A percentile compares a stretch with the other conserved stretches of the same genome.
Evolutionary conservation across 2,329 filamentous ascomycete species (phyloP).

Genomic region (Escovopsis sp.): DNA sequence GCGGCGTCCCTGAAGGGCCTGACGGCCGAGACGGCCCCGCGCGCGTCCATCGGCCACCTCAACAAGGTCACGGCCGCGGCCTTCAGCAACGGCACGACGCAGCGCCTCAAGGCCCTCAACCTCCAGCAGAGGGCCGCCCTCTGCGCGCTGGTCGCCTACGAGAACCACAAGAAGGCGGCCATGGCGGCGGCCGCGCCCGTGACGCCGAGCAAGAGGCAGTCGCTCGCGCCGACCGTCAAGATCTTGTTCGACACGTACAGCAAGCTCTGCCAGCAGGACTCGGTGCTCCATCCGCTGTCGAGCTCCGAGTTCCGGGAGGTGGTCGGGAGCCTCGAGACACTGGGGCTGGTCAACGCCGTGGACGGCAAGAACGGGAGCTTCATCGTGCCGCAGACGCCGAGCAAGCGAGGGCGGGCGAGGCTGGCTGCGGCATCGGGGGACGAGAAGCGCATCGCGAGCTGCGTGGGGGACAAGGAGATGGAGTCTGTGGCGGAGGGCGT

Average conservation of each 20-base stretch:
- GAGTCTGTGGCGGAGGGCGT: conserved; percentile 50
- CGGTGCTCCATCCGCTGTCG: conserved; percentile 77
- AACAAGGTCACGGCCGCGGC: conserved; percentile 80
- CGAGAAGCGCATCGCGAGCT: conserved; percentile 65
- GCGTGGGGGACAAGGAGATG: conserved; percentile 66
- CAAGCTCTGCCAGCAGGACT: conserved; percentile 67
- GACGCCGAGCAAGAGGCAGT: conserved; percentile 47
- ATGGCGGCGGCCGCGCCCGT: conserved; percentile 24
- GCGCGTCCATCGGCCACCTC: conserved; percentile 78
- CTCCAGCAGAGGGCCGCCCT: conserved; percentile 92
- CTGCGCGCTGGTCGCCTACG: conserved; percentile 75
- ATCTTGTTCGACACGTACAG: conserved; percentile 73
- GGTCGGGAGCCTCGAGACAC: conserved; percentile 71
- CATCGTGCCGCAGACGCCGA: conserved; percentile 49
- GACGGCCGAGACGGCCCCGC: conserved; percentile 66
- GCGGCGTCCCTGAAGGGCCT: conserved; percentile 42
- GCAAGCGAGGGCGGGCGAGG: conserved; percentile 47
- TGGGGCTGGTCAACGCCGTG: conserved; percentile 59
- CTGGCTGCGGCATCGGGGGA: conserved; percentile 39
- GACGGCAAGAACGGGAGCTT: conserved; percentile 58
- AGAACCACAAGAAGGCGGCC: conserved; percentile 49
- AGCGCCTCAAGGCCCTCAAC: conserved; percentile 76
- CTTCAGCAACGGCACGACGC: conserved; percentile 76
- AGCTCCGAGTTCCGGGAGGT: conserved; percentile 92
- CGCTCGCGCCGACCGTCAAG: conserved; percentile 64